Percentiles rank a stretch among this genome's conserved stretches.
These are phyloP conservation scores for Diaporthe sp. DNA, from an alignment of 2,329 filamentous ascomycete species.

Conservation along the genomic window DNA sequence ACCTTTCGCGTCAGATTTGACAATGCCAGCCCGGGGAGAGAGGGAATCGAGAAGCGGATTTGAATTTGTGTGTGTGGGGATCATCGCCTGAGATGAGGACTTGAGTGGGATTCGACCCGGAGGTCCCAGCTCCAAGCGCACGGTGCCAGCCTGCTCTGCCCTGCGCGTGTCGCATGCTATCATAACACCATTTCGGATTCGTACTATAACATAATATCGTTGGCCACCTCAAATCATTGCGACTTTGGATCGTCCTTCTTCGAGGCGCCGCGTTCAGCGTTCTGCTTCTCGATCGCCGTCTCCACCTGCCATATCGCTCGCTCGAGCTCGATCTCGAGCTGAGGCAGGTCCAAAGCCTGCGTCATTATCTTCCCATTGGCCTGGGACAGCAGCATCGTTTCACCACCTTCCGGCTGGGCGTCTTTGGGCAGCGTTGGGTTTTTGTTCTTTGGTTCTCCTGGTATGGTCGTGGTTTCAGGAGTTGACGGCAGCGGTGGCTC, in stretches of 20 bases:
- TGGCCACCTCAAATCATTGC: conserved; percentile 29
- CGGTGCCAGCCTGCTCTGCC: conserved; percentile 11
- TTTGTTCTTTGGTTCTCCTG: conserved; percentile 41
- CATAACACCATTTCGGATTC: conserved; percentile 22
- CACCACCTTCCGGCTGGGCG: conserved; percentile 48
- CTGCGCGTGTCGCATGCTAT: conserved; percentile 24
- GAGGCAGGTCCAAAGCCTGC: conserved; percentile 73
- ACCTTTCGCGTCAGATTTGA: conserved; percentile 25
- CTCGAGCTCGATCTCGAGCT: conserved; percentile 79
- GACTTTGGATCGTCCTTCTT: conserved; percentile 37
- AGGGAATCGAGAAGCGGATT: conserved; percentile 1
- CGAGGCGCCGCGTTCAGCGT: conserved; percentile 38
- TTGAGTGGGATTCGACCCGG: conserved; percentile 32
- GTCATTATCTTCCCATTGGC: conserved; percentile 49
- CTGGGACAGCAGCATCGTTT: conserved; percentile 56
- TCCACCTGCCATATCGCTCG: conserved; percentile 82
- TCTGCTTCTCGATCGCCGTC: conserved; percentile 56
- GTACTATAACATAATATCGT: conserved; percentile 33
- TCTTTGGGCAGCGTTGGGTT: conserved; percentile 41
- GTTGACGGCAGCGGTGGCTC: conserved; percentile 44
- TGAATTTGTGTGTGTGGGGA: conserved; percentile 30
- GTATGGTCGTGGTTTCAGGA: conserved; percentile 44
- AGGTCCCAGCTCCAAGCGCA: neutral
- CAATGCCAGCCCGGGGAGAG: neutral
- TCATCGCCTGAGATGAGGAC: conserved; percentile 15